phyloP scores from a whole-genome alignment of 768 basidiomycete genomes.

The Suillus spraguei region DNA sequence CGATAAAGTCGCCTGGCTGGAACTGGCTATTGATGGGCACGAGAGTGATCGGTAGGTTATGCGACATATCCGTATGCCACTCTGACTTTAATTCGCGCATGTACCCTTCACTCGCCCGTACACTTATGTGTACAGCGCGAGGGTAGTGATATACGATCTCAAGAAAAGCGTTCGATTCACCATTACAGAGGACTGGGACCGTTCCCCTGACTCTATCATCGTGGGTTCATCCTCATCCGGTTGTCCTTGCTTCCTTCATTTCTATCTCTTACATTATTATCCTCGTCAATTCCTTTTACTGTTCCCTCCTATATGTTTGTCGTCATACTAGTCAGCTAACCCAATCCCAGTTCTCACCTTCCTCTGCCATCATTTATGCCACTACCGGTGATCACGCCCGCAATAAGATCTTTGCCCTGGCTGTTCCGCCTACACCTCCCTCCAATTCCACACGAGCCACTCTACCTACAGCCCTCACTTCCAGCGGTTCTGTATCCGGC shows the following conservation, averaged over 20 bases:
- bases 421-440: conserved; percentile 63
- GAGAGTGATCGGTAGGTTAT: conserved; percentile 74
- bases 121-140: conserved; percentile 46
- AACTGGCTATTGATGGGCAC: conserved; percentile 86
- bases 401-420: conserved; percentile 71
- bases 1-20: conserved; percentile 82
- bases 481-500: conserved; percentile 56
- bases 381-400: conserved; percentile 79
- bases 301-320: not conserved
- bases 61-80: not conserved
- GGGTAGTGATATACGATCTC: conserved; percentile 81
- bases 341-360: conserved; percentile 65
- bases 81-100: conserved; percentile 6
- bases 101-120: not conserved
- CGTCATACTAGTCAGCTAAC: not conserved
- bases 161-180: conserved; percentile 66
- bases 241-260: not conserved
- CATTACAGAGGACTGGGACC: conserved; percentile 84
- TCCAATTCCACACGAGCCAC: conserved; percentile 48
- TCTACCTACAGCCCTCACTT: conserved; percentile 64
- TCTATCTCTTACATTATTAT: not conserved
- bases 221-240: not conserved
- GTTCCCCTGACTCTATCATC: conserved; percentile 55
- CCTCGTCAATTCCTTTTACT: not conserved
- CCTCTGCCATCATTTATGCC: conserved; percentile 69